These are phyloP conservation scores for Alopecurus myosuroides DNA, from an alignment of 176 grass and related monocot species.

Conservation along the genomic window DNA sequence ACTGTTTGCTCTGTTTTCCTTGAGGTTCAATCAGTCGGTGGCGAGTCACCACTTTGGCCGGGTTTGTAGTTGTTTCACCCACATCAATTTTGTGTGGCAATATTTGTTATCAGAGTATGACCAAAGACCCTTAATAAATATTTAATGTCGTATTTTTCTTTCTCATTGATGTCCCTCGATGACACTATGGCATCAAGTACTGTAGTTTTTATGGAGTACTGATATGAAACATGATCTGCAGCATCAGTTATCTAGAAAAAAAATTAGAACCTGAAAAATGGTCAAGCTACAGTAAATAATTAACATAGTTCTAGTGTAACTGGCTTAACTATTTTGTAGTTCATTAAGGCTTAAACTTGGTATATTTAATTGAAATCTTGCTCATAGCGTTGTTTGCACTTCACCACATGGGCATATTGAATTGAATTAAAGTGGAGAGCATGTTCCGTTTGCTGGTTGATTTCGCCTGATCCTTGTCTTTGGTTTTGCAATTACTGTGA, in stretches of 20 bases:
- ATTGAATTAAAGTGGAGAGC: not conserved
- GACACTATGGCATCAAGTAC: not conserved
- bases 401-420: not conserved
- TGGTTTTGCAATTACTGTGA: not conserved
- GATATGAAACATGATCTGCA: not conserved
- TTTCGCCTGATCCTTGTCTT: not conserved
- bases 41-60: not conserved
- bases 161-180: not conserved
- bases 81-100: not conserved
- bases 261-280: not conserved
- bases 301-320: not conserved
- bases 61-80: not conserved
- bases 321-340: constrained; percentile 1
- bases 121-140: not conserved
- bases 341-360: not conserved
- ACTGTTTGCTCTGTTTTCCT: constrained; percentile 12
- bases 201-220: not conserved
- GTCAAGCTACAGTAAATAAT: not conserved
- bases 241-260: not conserved
- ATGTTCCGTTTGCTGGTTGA: not conserved
- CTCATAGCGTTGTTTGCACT: not conserved
- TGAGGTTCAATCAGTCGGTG: constrained; percentile 7
- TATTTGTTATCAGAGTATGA: not conserved
- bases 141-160: not conserved
- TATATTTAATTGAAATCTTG: not conserved